These are phyloP conservation scores for Wallacemonas collosoma DNA, from an alignment of 208 protist genomes.

Conservation along the genomic window DNA sequence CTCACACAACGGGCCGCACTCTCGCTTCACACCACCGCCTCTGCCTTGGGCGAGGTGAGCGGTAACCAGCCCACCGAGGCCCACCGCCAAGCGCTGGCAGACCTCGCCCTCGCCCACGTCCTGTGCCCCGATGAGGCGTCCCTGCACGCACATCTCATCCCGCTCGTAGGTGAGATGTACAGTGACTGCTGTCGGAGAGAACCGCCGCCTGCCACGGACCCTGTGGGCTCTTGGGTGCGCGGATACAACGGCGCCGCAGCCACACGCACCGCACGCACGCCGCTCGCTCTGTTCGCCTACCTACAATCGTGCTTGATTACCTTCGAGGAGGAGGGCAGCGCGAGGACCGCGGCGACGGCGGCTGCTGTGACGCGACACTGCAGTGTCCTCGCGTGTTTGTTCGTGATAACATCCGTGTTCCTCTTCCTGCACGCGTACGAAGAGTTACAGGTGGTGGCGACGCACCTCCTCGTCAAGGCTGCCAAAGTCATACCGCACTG, in stretches of 20 bases:
- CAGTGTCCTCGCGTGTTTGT: neutral
- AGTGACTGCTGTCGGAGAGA: too few relatives aligned
- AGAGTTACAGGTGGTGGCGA: neutral
- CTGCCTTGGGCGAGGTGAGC: neutral
- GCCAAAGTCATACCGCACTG: neutral
- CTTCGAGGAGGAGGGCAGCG: neutral
- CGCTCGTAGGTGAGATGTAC: too few relatives aligned
- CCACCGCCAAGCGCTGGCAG: neutral
- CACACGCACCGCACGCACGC: neutral
- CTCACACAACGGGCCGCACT: conserved; percentile 29
- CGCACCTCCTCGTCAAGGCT: conserved; percentile 13
- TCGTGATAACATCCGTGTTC: neutral
- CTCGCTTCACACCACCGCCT: neutral
- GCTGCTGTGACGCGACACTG: neutral
- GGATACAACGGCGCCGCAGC: conserved; percentile 1
- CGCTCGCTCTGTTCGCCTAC: neutral
- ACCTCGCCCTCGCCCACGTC: conserved; percentile 6
- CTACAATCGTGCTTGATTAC: neutral
- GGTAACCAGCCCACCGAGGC: neutral
- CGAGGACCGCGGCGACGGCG: neutral
- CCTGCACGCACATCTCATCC: neutral
- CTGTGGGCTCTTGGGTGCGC: neutral
- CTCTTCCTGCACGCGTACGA: conserved; percentile 12
- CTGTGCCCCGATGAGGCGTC: neutral
- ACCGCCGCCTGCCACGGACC: too few relatives aligned